phyloP scores from a whole-genome alignment of 768 basidiomycete species.

The Astraeus odoratus region DNA sequence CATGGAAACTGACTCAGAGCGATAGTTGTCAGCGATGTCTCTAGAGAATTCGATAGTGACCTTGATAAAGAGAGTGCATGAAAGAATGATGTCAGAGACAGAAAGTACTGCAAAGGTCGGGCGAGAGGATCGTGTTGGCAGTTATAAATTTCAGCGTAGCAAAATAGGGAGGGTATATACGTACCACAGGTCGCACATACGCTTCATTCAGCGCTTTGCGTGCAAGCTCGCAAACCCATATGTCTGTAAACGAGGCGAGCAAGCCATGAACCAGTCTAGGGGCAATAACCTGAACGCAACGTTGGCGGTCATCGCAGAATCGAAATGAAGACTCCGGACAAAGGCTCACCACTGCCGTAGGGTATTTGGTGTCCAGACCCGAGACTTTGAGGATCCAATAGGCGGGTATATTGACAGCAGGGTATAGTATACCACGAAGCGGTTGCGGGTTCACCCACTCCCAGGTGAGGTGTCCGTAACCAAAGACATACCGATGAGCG shows the following conservation, averaged over 20 bases:
- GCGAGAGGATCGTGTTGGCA: neutral
- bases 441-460: conserved; percentile 77
- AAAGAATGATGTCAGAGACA: conserved; percentile 85
- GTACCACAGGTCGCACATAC: conserved; percentile 56
- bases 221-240: conserved; percentile 61
- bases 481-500: conserved; percentile 83
- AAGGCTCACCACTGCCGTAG: conserved; percentile 54
- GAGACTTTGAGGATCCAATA: conserved; percentile 63
- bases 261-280: conserved; percentile 73
- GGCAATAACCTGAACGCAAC: conserved; percentile 54
- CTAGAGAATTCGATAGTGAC: conserved; percentile 88
- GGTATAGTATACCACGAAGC: conserved; percentile 77
- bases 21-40: conserved; percentile 75
- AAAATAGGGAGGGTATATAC: conserved; percentile 23
- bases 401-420: conserved; percentile 69
- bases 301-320: conserved; percentile 1
- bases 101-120: conserved; percentile 46
- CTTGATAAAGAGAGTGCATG: conserved; percentile 78
- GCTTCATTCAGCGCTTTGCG: conserved; percentile 47
- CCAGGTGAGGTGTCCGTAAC: conserved; percentile 92
- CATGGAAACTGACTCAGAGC: conserved; percentile 79
- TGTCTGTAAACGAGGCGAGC: conserved; percentile 77
- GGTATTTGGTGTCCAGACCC: conserved; percentile 41
- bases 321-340: neutral
- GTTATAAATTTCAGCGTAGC: neutral